Percentiles rank a stretch among this genome's conserved stretches.
phyloP scores from a whole-genome alignment of 2,329 filamentous ascomycete genomes.

The Pyricularia grisea region DNA sequence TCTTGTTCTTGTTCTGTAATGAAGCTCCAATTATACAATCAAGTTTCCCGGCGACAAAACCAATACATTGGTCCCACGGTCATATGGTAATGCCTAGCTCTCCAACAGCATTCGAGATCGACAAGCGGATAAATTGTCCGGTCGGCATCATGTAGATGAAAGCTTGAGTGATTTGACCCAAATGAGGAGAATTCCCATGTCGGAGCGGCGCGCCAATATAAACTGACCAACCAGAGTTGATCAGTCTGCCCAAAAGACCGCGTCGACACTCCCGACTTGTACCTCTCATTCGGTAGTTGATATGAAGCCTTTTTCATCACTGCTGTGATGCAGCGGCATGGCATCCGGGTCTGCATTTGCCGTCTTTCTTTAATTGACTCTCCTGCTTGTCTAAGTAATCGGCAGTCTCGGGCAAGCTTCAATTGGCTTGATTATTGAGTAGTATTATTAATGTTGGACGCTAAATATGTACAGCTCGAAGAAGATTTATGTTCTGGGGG shows the following conservation, averaged over 20 bases:
- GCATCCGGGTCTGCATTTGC: not conserved
- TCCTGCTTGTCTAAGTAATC: not conserved
- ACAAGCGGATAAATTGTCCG: not conserved
- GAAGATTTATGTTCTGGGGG: not conserved
- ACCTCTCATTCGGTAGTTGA: not conserved
- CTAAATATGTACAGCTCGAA: not conserved
- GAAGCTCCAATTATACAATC: no score
- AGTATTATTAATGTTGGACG: not conserved
- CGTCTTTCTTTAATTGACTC: not conserved
- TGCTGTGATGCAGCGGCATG: not conserved
- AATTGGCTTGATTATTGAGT: not conserved
- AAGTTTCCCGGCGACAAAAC: no score
- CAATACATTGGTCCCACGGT: no score
- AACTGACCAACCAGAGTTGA: not conserved
- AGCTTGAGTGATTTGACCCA: not conserved
- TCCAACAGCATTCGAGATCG: not conserved
- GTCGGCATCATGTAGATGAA: not conserved
- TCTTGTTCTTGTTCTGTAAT: no score
- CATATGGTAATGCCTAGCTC: no score
- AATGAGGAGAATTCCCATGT: not conserved
- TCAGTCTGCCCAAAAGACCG: not conserved
- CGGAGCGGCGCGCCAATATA: not conserved
- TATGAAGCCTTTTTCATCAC: not conserved
- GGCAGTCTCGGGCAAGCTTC: not conserved
- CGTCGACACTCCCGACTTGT: not conserved